Conservation (phyloP, 2,329 filamentous ascomycete genomes). For the Pestalotiopsis sp. region DNA sequence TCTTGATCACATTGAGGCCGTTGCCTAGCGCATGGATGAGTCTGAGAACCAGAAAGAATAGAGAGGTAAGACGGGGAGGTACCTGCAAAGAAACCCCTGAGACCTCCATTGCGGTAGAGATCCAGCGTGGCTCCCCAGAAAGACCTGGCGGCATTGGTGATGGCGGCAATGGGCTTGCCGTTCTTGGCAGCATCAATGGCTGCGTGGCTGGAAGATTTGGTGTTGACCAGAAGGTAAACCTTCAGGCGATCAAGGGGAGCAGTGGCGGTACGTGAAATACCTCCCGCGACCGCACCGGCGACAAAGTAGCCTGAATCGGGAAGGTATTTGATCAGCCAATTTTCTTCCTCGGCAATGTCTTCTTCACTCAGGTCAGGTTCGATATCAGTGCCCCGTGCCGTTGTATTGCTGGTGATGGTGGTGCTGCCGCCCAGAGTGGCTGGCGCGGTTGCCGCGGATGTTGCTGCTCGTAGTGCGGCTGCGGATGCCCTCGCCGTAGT, state of each 20-base stretch:
- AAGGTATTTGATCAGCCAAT: slow-evolving; percentile 68
- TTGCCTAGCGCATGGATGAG: slow-evolving; percentile 67
- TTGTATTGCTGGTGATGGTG: slow-evolving; percentile 10
- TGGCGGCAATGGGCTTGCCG: slow-evolving; percentile 67
- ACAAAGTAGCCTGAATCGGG: slow-evolving; percentile 96
- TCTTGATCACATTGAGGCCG: slow-evolving; percentile 93
- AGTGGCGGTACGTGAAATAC: slow-evolving; percentile 91
- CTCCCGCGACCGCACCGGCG: slow-evolving; percentile 92
- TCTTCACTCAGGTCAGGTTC: slow-evolving; percentile 36
- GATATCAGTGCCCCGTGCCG: slow-evolving; percentile 28
- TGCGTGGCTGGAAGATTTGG: slow-evolving; percentile 58
- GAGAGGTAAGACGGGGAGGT: slow-evolving; percentile 32
- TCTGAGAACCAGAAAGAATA: not conserved
- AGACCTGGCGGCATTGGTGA: slow-evolving; percentile 69
- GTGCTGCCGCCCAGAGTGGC: slow-evolving; percentile 16
- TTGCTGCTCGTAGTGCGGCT: slow-evolving; percentile 21
- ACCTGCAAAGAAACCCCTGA: slow-evolving; percentile 93
- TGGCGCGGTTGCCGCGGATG: slow-evolving; percentile 21
- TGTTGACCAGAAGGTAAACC: slow-evolving; percentile 95
- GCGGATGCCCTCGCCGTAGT: slow-evolving; percentile 19
- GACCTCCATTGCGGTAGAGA: slow-evolving; percentile 82
- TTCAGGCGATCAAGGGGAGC: slow-evolving; percentile 96
- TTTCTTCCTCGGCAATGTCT: slow-evolving; percentile 41
- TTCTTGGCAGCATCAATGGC: slow-evolving; percentile 70
- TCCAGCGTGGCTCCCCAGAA: slow-evolving; percentile 75